These are phyloP conservation scores for Cicer judaicum DNA, from an alignment of 306 rosid species.

Conservation along the genomic window DNA sequence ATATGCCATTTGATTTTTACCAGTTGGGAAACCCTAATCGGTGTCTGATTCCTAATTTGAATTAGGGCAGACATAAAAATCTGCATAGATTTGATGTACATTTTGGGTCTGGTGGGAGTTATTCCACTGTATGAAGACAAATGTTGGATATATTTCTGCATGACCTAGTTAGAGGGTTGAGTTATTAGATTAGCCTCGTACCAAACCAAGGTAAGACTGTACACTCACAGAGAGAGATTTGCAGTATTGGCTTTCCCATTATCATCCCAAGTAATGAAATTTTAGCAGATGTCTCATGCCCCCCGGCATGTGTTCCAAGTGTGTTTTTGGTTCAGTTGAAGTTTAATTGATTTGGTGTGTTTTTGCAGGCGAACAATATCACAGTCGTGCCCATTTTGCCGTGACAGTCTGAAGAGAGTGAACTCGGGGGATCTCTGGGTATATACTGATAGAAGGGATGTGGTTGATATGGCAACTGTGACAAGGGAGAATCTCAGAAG, in stretches of 20 bases:
- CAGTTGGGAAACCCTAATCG: background rate
- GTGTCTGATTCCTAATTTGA: slow-evolving; percentile 22
- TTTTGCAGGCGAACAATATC: slow-evolving; percentile 84
- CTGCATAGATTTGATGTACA: slow-evolving; percentile 1
- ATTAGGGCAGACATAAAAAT: background rate
- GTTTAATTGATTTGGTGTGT: background rate
- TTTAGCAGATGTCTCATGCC: background rate
- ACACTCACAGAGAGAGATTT: background rate
- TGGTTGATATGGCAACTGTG: slow-evolving; percentile 85
- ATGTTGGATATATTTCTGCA: slow-evolving; percentile 1
- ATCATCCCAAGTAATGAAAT: background rate
- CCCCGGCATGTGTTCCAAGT: background rate
- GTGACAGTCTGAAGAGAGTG: slow-evolving; percentile 91
- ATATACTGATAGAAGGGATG: slow-evolving; percentile 72
- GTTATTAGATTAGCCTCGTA: slow-evolving; percentile 5
- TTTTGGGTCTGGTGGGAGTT: slow-evolving; percentile 6
- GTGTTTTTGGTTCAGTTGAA: slow-evolving; percentile 1
- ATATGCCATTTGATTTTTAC: slow-evolving; percentile 4
- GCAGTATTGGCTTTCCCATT: background rate
- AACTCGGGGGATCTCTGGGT: slow-evolving; percentile 95
- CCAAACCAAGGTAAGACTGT: background rate
- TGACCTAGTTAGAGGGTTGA: slow-evolving; percentile 27
- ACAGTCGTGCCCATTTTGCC: slow-evolving; percentile 92
- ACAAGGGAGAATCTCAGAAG: slow-evolving; percentile 86
- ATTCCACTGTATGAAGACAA: slow-evolving; percentile 8